Evolutionary conservation across 352 stramenopile species (phyloP).

Genomic region (Pythium guiyangense): DNA sequence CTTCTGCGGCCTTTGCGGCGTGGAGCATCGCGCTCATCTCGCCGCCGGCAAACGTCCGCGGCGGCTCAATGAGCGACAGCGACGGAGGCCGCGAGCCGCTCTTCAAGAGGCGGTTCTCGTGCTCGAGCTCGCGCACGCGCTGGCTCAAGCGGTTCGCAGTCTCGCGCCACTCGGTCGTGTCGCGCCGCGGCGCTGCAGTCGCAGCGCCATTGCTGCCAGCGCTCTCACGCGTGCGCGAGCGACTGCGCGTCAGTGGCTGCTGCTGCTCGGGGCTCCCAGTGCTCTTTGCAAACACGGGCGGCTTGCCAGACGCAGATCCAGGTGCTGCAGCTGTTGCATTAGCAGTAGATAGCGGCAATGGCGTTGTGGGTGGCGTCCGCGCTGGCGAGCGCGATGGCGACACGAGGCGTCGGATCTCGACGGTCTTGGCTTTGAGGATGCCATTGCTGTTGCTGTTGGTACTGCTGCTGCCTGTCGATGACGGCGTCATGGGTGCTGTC

Average conservation of each 20-base stretch:
- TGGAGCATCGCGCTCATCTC: constrained; percentile 23
- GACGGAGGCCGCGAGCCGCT: constrained; percentile 11
- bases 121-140: constrained; percentile 62
- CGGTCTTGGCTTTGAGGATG: constrained; percentile 31
- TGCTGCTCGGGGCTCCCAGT: constrained; percentile 1
- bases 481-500: neutral
- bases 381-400: constrained; percentile 31
- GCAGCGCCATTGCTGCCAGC: neutral
- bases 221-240: constrained; percentile 7
- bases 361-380: constrained; percentile 13
- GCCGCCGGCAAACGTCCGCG: constrained; percentile 33
- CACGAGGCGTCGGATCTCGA: constrained; percentile 56
- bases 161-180: constrained; percentile 43
- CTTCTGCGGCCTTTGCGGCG: constrained; percentile 9
- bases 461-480: constrained; percentile 8
- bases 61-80: constrained; percentile 15
- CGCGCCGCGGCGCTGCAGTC: constrained; percentile 6
- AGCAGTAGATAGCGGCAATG: constrained; percentile 11
- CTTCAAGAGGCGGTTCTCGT: constrained; percentile 58
- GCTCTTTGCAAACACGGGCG: neutral
- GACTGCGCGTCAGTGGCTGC: neutral
- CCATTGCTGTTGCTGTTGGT: too few species aligned
- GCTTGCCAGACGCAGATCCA: constrained; percentile 1
- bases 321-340: neutral
- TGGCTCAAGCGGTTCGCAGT: constrained; percentile 45